Evolutionary conservation across 2,329 filamentous ascomycete species (phyloP).

Genomic region (Bipolaris victoriae): DNA sequence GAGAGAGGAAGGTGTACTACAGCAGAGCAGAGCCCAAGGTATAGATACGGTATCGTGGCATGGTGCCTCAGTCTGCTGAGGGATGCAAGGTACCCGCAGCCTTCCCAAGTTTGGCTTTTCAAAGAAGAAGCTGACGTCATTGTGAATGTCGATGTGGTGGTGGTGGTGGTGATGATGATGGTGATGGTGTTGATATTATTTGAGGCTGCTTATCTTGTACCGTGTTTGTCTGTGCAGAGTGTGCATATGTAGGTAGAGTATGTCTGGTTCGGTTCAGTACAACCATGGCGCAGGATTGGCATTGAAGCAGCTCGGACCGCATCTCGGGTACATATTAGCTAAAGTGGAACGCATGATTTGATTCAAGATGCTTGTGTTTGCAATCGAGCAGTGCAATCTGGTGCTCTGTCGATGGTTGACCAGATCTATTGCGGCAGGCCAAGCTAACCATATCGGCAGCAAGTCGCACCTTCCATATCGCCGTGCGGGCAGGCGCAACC

Average conservation of each 20-base stretch:
- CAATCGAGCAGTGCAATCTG: background rate
- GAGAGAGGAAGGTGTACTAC: background rate
- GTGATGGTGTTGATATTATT: background rate
- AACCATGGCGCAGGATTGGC: too few relatives aligned
- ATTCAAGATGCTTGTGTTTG: background rate
- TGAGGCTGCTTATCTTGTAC: too few relatives aligned
- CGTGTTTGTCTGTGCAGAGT: too few relatives aligned
- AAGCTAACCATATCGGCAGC: constrained; percentile 13
- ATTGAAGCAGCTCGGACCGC: too few relatives aligned
- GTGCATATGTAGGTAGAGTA: too few relatives aligned
- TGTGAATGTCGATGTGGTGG: background rate
- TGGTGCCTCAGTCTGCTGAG: background rate
- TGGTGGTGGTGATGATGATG: background rate
- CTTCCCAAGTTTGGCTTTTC: background rate
- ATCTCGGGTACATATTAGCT: too few relatives aligned
- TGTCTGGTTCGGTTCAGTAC: too few relatives aligned
- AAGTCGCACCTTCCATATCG: constrained; percentile 10
- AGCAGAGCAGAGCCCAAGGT: background rate
- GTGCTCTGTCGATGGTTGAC: background rate
- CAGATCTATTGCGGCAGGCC: background rate
- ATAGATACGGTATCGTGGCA: background rate
- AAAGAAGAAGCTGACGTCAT: constrained; percentile 8
- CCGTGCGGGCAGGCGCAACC: constrained; percentile 18
- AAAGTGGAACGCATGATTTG: too few relatives aligned
- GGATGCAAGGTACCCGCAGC: constrained; percentile 5